Percentiles rank a stretch among this genome's conserved stretches.
Evolutionary conservation across 2,329 filamentous ascomycete species (phyloP).

Genomic region (Exophiala alcalophila): DNA sequence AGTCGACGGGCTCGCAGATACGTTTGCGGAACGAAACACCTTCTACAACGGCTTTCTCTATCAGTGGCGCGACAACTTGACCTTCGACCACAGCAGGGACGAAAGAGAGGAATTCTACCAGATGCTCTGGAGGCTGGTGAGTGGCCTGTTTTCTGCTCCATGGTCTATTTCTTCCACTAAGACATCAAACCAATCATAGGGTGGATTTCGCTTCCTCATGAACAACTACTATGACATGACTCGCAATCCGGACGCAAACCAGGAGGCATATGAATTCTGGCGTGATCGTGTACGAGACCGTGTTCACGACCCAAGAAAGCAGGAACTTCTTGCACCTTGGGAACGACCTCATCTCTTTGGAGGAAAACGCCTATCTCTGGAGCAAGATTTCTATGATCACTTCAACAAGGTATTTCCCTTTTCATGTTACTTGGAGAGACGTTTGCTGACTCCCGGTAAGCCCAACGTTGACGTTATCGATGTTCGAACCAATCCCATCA

Average conservation of each 20-base stretch:
- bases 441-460: constrained; percentile 38
- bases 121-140: constrained; percentile 41
- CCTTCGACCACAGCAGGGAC: constrained; percentile 16
- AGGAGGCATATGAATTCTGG: constrained; percentile 56
- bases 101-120: constrained; percentile 48
- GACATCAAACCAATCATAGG: constrained; percentile 30
- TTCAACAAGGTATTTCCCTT: constrained; percentile 37
- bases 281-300: constrained; percentile 50
- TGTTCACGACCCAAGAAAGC: constrained; percentile 49
- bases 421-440: neutral
- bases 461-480: constrained; percentile 48
- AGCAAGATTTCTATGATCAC: constrained; percentile 52
- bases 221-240: constrained; percentile 52
- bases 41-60: constrained; percentile 61
- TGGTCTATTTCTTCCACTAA: neutral
- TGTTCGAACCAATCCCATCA: constrained; percentile 44
- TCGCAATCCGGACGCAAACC: constrained; percentile 48
- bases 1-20: constrained; percentile 6
- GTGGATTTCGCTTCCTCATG: constrained; percentile 56
- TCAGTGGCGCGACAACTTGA: constrained; percentile 50
- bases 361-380: constrained; percentile 49
- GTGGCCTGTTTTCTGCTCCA: constrained; percentile 2
- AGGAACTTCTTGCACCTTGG: constrained; percentile 53
- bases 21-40: constrained; percentile 36
- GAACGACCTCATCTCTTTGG: constrained; percentile 55